phyloP scores from a whole-genome alignment of 257 asterid species.

The Cinchona pubescens region DNA sequence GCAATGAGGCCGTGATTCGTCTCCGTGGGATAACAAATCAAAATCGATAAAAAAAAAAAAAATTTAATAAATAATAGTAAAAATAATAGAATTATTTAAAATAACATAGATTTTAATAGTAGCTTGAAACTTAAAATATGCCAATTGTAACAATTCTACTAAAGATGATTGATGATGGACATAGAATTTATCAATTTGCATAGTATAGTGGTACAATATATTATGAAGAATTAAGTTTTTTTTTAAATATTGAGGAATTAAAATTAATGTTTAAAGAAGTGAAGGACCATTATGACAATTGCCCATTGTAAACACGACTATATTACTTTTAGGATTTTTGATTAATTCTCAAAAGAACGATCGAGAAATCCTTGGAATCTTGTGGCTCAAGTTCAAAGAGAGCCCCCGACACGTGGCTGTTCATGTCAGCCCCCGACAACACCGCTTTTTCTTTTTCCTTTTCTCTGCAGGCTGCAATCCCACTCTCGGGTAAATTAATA shows the following conservation, averaged over 20 bases:
- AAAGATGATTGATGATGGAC: too few species aligned
- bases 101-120: too few species aligned
- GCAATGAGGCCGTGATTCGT: too few species aligned
- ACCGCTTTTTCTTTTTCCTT: conserved; percentile 22
- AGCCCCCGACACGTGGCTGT: conserved; percentile 58
- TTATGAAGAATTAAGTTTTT: too few species aligned
- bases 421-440: conserved; percentile 38
- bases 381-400: conserved; percentile 69
- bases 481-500: background rate
- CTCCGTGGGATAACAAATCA: too few species aligned
- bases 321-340: conserved; percentile 7
- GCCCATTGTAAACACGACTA: background rate
- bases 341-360: conserved; percentile 23
- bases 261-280: background rate
- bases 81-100: too few species aligned
- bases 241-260: background rate
- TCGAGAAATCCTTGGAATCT: conserved; percentile 53
- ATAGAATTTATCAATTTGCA: too few species aligned
- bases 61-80: too few species aligned
- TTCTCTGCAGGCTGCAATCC: background rate
- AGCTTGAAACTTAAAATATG: too few species aligned
- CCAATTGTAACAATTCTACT: too few species aligned
- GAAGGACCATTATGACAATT: background rate
- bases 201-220: background rate
- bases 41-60: too few species aligned